phyloP scores from a whole-genome alignment of 805 yeast genomes.

The Blastobotrys terrestris region DNA sequence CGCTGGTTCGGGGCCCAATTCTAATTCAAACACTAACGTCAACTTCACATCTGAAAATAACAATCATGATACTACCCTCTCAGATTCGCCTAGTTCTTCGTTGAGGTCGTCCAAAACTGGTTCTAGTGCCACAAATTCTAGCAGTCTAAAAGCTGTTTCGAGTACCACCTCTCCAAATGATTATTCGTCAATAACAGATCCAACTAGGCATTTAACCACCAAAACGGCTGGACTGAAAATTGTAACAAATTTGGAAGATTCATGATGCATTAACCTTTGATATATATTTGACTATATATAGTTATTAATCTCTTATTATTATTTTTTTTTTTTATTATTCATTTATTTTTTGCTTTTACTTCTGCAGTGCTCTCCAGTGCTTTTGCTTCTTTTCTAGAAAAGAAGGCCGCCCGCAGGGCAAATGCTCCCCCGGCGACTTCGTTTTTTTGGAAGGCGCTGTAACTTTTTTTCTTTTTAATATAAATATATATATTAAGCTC shows the following conservation, averaged over 20 bases:
- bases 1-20: background rate
- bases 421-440: too few species aligned
- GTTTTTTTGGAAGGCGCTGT: too few species aligned
- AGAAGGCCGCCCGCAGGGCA: too few species aligned
- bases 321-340: background rate
- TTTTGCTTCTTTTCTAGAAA: too few species aligned
- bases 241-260: slow-evolving; percentile 18
- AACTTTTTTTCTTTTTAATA: background rate
- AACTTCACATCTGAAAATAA: background rate
- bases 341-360: background rate
- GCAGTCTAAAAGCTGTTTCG: slow-evolving; percentile 12
- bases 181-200: slow-evolving; percentile 5
- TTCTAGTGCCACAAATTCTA: slow-evolving; percentile 18
- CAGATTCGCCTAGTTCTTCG: slow-evolving; percentile 16
- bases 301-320: background rate
- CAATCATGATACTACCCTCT: background rate
- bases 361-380: too few species aligned
- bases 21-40: background rate
- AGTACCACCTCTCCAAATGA: slow-evolving; percentile 4
- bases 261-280: background rate
- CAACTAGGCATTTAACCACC: slow-evolving; percentile 17
- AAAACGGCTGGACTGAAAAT: slow-evolving; percentile 23
- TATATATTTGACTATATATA: background rate
- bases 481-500: background rate
- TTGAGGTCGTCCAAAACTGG: slow-evolving; percentile 19